These are phyloP conservation scores for Hansenula sp. DNA, from an alignment of 1,139 yeast species.

Conservation along the genomic window DNA sequence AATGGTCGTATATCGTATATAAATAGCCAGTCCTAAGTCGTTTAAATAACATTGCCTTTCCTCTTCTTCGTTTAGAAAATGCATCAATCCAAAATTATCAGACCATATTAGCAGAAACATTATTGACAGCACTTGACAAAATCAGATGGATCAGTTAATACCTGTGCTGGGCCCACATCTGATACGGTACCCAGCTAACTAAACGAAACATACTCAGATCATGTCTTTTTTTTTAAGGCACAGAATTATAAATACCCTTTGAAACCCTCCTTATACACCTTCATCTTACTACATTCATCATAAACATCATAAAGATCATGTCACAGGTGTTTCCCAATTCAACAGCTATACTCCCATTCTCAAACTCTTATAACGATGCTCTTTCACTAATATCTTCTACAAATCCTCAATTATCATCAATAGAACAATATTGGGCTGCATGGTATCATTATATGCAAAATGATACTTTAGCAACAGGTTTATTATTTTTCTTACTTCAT, in stretches of 20 bases:
- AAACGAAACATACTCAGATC: no score
- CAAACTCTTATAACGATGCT: conserved; percentile 2
- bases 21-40: no score
- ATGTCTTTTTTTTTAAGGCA: no score
- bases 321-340: conserved; percentile 1
- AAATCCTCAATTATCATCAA: conserved; percentile 34
- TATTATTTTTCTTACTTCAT: conserved; percentile 67
- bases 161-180: no score
- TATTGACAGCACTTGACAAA: no score
- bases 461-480: conserved; percentile 80
- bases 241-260: not conserved
- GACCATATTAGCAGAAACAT: no score
- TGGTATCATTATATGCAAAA: conserved; percentile 73
- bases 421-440: conserved; percentile 73
- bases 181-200: no score
- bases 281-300: not conserved
- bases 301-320: not conserved
- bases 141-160: no score
- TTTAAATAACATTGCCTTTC: no score
- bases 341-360: not conserved
- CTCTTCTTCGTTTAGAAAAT: no score
- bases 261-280: not conserved
- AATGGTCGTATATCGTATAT: no score
- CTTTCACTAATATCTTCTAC: conserved; percentile 4
- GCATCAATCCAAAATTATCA: no score